Base-by-base conservation (phyloP, 2,329 filamentous ascomycete genomes). In the Ceratocystis lukuohia region DNA sequence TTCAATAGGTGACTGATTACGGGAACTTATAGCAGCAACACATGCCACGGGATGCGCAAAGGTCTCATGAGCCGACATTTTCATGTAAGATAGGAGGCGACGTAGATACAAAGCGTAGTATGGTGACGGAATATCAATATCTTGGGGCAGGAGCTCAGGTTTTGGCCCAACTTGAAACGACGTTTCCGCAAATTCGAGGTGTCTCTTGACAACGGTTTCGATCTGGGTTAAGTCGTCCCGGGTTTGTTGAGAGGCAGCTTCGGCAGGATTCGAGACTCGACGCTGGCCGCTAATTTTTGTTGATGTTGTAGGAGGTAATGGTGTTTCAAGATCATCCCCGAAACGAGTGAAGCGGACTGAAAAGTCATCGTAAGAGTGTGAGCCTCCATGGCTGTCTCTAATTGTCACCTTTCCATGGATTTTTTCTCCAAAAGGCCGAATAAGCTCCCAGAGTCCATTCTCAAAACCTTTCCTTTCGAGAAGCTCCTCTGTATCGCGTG, bases 1-100 rank as follows among this genome's bases (percentile, higher is more conserved):
- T 73, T 96, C 91, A 69, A 97, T 92, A 0, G 95, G 93, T 17
- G 85, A 80, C 37, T 84, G 79, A 71, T 91, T 96, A 67, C 88
- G 84, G 8, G 94, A 97, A 74, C 91, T 97, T 72, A 97, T 96
- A 30, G 91, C 91, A 74, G 97, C 93, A 50, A 99, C 85, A 72
- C 91, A 93, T 5, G 93, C 92, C 25, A 97, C 93, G 0, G 95
- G 94, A 74, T 99, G 94, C 4, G 88, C 84, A 75, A 97, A 96
- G 0, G 94, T 94, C 76, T 99, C 94, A 71, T 96, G 91, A 0
- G 91, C 86, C 2, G 87, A 84, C 57, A 95, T 77, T 0, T 89
- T 84, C 50, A 93, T 78, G 15, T 88, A 87, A 0, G 91, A 96
- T 7, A 99, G 78, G 48, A 99, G 75, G 63, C 92, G 85, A 37